Evolutionary conservation across 2,329 filamentous ascomycete species (phyloP), one percentile per base, ranked within the genome.

Genomic region (Xylariales sp.): DNA sequence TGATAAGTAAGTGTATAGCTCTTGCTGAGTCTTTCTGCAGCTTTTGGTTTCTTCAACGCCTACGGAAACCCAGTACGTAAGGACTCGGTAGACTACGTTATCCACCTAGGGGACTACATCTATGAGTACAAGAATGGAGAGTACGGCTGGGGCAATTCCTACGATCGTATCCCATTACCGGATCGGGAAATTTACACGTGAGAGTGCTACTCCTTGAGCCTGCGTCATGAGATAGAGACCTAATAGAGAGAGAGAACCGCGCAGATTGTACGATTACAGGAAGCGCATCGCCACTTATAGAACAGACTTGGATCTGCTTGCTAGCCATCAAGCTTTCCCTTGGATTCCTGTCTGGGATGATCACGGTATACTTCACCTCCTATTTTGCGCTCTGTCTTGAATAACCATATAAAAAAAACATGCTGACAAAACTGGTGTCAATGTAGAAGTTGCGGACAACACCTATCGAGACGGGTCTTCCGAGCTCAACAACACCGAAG

Each of bases 271-370:
- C 44, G 75, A 81, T 54, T 83, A 83, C 52, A 74, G 81, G 38
- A 72, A 70, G 51, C 66, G 75, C 38, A 56, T 70, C 52, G 77
- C 72, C 14, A 74, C 69, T 13, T 81, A 83, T 53, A 67, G 76
- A 16, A 79, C 74, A n/a, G 78, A 83, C 55, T 49, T 67, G 3
- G 78, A 83, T 50, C 64, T 82, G n/a, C 51, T 72, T 31, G 58
- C 69, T 4, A 76, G 65, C 18, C 76, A 81, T 51, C 66, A 73
- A 41, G 61, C 63, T 8, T 81, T 74, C 44, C 65, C 78, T 2
- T 83, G 77, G 77, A 82, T 83, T 45, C 64, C 76, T 6, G 72
- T 78, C 3, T 83, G 76, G 77, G 79, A 83, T 50, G 77, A 81
- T 45, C 76, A 81, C 46, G 75, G 49, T 55, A 14, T n/a, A 39